Conservation (phyloP, 192 early-diverging fungal genomes). For the Gigaspora rosea region DNA sequence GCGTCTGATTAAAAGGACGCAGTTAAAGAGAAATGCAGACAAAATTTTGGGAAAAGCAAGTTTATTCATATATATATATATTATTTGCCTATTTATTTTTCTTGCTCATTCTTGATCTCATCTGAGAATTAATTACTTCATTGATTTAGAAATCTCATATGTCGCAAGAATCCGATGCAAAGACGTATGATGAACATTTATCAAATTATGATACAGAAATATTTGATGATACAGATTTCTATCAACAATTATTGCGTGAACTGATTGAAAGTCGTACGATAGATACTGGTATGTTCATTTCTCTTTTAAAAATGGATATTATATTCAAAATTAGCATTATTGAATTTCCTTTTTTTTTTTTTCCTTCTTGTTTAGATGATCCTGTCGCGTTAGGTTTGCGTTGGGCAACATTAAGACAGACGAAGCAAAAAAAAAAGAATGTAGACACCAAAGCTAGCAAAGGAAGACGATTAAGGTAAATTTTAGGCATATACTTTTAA, state of each 20-base stretch:
- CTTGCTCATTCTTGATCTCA: too few relatives aligned
- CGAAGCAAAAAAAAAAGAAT: conserved; percentile 72
- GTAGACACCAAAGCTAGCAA: conserved; percentile 92
- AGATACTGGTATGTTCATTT: conserved; percentile 50
- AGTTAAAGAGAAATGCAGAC: conserved; percentile 77
- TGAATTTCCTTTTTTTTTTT: not conserved
- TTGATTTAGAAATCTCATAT: too few relatives aligned
- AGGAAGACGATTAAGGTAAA: conserved; percentile 80
- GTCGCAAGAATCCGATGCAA: conserved; percentile 31
- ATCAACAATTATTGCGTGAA: conserved; percentile 91
- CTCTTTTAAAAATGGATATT: not conserved
- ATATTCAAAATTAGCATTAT: conserved; percentile 3
- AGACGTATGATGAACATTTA: conserved; percentile 58
- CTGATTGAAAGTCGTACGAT: conserved; percentile 93
- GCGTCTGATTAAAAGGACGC: conserved; percentile 83
- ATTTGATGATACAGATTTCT: conserved; percentile 97
- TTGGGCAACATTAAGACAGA: conserved; percentile 78
- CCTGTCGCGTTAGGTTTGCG: conserved; percentile 78
- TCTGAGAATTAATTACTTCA: too few relatives aligned
- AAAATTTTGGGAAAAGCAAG: conserved; percentile 52
- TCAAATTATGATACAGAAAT: conserved; percentile 82
- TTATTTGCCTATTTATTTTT: not conserved
- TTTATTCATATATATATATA: not conserved
- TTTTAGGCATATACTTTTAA: not conserved
- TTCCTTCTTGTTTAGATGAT: conserved; percentile 79